Evolutionary conservation across 176 grass and related monocot genomes (phyloP), one percentile per base, ranked within the genome.

Genomic region (Alloteropsis semialata): DNA sequence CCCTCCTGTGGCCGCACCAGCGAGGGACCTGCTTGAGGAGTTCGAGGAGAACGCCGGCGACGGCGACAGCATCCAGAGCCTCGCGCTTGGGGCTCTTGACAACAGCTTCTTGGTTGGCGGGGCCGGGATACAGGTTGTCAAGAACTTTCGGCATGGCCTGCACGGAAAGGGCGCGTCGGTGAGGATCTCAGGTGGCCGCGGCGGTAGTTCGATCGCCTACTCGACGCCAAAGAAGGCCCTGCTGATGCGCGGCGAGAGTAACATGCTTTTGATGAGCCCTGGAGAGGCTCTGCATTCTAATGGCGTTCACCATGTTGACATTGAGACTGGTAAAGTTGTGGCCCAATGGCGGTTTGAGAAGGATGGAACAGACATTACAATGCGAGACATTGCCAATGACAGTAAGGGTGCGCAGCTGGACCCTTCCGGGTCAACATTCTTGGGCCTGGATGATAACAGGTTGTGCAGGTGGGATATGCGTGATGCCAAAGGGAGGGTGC

Each of bases 401-500:
- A 95, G 71, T 10, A 98, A 98, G 86, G 85, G 92, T 4, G 69
- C 92, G 1, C 92, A 98, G 81, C 57, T 98, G 60, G 92, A 98
- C 21, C 89, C 92, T 11, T 95, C 96, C 1, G 92, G 90, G 5
- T 93, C 92, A 0, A 95, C 96, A 1, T 98, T 98, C 82, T 82
- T 95, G 80, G 96, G 96, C 49, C 65, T 98, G 46, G 96, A 98
- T 64, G 87, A 93, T 12, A 98, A 90, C 77, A 78, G 92, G 70
- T 84, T 98, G 11, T 98, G 96, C 76, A 80, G 96, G 14, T 98
- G 96, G 96, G 96, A 98, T 64, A 98, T 95, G 96, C 65, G 96
- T 0, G 96, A 95, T 3, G 81, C 87, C 19, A 86, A 82, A 76
- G 96, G 92, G 3, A 88, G 85, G 14, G 96, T 98, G 72, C 92